These are phyloP conservation scores for Epichloe sp. DNA, from an alignment of 2,329 filamentous ascomycete species.

Conservation along the genomic window DNA sequence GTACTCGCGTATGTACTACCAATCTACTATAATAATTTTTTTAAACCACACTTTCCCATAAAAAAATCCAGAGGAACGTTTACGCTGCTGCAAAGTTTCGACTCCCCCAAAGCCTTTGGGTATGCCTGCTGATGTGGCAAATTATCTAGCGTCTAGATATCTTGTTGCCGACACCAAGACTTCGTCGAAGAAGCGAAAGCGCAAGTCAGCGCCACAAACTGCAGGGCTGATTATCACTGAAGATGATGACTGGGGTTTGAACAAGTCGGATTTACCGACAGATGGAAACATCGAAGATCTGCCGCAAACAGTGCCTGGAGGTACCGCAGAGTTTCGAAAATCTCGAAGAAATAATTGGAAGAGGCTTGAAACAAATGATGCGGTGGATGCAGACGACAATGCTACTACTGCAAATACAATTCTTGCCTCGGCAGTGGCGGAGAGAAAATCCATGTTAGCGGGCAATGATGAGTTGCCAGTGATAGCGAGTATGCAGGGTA, in stretches of 20 bases:
- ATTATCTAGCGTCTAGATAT: constrained; percentile 87
- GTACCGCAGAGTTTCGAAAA: constrained; percentile 53
- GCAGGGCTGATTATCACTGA: constrained; percentile 50
- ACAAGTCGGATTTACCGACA: constrained; percentile 14
- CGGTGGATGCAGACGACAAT: constrained; percentile 19
- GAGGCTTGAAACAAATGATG: constrained; percentile 38
- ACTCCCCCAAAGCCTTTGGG: neutral
- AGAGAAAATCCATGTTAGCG: constrained; percentile 39
- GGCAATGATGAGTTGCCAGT: constrained; percentile 37
- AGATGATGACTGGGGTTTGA: constrained; percentile 46
- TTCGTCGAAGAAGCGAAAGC: constrained; percentile 47
- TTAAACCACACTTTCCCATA: neutral
- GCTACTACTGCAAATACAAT: constrained; percentile 61
- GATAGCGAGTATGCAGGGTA: constrained; percentile 31
- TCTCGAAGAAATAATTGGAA: constrained; percentile 75
- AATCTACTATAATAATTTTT: too few relatives aligned
- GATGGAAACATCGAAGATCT: constrained; percentile 31
- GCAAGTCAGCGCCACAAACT: constrained; percentile 31
- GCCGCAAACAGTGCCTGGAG: constrained; percentile 34
- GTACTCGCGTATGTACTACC: too few relatives aligned
- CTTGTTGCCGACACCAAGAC: constrained; percentile 49
- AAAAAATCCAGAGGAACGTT: neutral
- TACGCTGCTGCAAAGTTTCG: too few relatives aligned
- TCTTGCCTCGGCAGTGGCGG: constrained; percentile 56
- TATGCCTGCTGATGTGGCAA: constrained; percentile 53